Evolutionary conservation across 2,329 filamentous ascomycete species (phyloP).

Genomic region (Penicillium sclerotigenum): DNA sequence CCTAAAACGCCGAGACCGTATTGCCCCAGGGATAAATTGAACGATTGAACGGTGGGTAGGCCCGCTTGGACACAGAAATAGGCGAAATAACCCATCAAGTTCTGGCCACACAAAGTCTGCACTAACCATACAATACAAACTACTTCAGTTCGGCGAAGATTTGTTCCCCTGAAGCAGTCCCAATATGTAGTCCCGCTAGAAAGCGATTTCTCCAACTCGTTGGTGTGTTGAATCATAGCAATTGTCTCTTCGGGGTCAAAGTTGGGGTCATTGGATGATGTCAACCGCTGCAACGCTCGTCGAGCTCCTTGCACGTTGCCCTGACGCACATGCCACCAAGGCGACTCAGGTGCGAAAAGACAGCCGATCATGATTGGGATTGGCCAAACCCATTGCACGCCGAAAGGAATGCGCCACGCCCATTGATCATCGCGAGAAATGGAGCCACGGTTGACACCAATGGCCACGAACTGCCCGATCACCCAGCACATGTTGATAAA

Average conservation of each 20-base stretch:
- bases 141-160: slow-evolving; percentile 72
- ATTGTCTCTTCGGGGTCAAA: slow-evolving; percentile 78
- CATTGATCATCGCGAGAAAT: slow-evolving; percentile 43
- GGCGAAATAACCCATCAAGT: slow-evolving; percentile 59
- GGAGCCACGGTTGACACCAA: slow-evolving; percentile 47
- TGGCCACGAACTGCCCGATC: slow-evolving; percentile 47
- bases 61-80: slow-evolving; percentile 53
- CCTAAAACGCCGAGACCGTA: slow-evolving; percentile 55
- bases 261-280: slow-evolving; percentile 53
- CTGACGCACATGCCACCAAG: slow-evolving; percentile 49
- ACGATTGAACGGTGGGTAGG: slow-evolving; percentile 8
- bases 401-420: slow-evolving; percentile 51
- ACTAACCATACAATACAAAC: slow-evolving; percentile 60
- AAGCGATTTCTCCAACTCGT: slow-evolving; percentile 69
- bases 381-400: slow-evolving; percentile 51
- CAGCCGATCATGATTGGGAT: slow-evolving; percentile 45
- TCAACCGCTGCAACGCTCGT: slow-evolving; percentile 40
- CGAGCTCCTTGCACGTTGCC: slow-evolving; percentile 44
- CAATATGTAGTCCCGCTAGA: slow-evolving; percentile 68
- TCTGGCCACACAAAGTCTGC: slow-evolving; percentile 59
- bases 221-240: slow-evolving; percentile 86
- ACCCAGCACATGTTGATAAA: slow-evolving; percentile 44
- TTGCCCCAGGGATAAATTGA: slow-evolving; percentile 23
- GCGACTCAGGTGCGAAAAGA: slow-evolving; percentile 45
- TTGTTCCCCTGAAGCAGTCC: slow-evolving; percentile 79